Evolutionary conservation across 2,329 filamentous ascomycete species (phyloP), one percentile per base, ranked within the genome.

Genomic region (Gremmenia infestans): DNA sequence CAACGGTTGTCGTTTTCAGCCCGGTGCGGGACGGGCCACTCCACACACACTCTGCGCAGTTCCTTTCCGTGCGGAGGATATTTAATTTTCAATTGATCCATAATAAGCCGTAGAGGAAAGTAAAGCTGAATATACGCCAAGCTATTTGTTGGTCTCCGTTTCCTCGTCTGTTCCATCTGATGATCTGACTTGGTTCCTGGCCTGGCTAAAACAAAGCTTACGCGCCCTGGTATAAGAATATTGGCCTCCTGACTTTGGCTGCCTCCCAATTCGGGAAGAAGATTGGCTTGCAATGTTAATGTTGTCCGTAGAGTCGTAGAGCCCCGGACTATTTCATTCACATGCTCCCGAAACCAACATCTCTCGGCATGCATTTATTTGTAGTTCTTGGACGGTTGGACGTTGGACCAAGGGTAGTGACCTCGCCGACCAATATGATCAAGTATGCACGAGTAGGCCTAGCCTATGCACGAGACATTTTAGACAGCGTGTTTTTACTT

Each of bases 171-270:
- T 8, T 39, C 22, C 28, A 28, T 25, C 25, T 28, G 28, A 28
- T 5, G n/a, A n/a, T 19, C 35, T 43, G 35, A 17, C 25, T 25
- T 47, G 19, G 43, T 43, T 40, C 32, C 51, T 48, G 32, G 28
- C 28, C 25, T 52, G 46, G 45, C 22, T 48, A 49, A 54, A 49
- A 46, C 52, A 43, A 54, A 49, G 52, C 52, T 42, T 48, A 54
- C 52, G 52, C 52, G 46, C 52, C 45, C 12, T 25, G 46, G 36
- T 36, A 46, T 46, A 54, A 36, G 35, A 35, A 43, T 32, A 39
- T 50, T 50, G 42, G 14, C 45, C 45, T 47, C 9, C 25, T 28
- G 45, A 47, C 23, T 22, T 47, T 22, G 12, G 4, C 23, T 22
- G 4, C 25, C 22, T 25, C 23, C 45, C 23, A 17, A 47, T 47